Evolutionary conservation across 2,329 filamentous ascomycete species (phyloP).

Genomic region (Xylariales sp.): DNA sequence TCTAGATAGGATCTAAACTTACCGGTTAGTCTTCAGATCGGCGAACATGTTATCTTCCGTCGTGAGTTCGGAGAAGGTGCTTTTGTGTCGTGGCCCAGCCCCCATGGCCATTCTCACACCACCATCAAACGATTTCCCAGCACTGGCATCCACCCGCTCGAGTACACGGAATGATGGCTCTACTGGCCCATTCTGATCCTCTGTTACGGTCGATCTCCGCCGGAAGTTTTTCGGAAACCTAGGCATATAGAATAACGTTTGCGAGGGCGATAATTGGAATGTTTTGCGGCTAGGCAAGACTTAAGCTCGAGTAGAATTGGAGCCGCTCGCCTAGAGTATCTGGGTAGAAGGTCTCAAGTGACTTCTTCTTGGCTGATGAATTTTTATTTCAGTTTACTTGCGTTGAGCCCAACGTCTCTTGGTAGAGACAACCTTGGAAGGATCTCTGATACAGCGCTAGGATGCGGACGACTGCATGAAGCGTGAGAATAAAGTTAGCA

Average conservation of each 20-base stretch:
- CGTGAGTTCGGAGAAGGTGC: constrained; percentile 31
- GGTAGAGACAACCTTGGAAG: no score
- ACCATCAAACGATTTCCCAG: constrained; percentile 46
- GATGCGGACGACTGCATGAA: constrained; percentile 31
- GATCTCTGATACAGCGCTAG: constrained; percentile 19
- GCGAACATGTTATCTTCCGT: constrained; percentile 54
- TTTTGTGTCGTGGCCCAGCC: constrained; percentile 32
- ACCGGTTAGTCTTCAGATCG: constrained; percentile 52
- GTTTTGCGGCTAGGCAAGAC: no score
- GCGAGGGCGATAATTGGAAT: no score
- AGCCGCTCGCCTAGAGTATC: no score
- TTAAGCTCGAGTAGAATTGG: no score
- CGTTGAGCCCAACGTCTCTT: no score
- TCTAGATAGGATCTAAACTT: no score
- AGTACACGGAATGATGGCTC: constrained; percentile 56
- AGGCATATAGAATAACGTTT: constrained; percentile 59
- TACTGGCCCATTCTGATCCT: constrained; percentile 46
- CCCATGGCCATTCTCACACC: constrained; percentile 38
- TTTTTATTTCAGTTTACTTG: no score
- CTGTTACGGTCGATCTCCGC: constrained; percentile 57
- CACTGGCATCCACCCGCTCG: constrained; percentile 43
- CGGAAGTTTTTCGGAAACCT: constrained; percentile 57
- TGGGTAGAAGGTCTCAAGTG: no score
- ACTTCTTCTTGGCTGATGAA: no score
- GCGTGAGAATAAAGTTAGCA: constrained; percentile 24